Evolutionary conservation across 768 basidiomycete genomes (phyloP), one percentile per base, ranked within the genome.

Genomic region (Serendipita sp.): DNA sequence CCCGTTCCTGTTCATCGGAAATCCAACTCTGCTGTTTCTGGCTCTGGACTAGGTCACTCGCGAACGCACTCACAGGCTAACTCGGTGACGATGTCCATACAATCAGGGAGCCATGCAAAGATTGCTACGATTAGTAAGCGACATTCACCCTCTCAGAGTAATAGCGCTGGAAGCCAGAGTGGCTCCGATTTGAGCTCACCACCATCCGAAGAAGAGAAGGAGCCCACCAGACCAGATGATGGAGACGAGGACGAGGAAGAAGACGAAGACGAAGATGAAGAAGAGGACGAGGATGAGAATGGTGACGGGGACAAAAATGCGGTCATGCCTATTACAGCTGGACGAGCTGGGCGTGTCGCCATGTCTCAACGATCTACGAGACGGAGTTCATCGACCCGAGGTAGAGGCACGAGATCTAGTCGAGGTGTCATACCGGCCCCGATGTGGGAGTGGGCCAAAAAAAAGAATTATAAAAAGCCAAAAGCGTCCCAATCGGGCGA

Each of bases 371-470:
- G 48, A 8, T 23, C 55, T 8, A 71, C 27, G 67, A 70, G 64
- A 69, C 71, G 62, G 69, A 72, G 29, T 70, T 69, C 3, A 71
- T 69, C 10, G 55, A 65, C 16, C 66, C 64, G 23, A 44, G 69
- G 15, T 62, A 36, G 60, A 31, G 63, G 36, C 13, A 37, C 67
- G 13, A 66, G 65, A 71, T 67, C 62, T 75, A 74, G 13, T 73
- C 78, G 66, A 79, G 85, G 84, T 64, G 77, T 88, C 66, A 83
- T 88, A 0, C 87, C 88, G 33, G 83, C 83, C 40, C 82, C 82
- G 63, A 91, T 90, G 87, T 91, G 88, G 89, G 87, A 81, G 29
- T 91, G 89, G 88, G 87, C 83, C 13, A 79, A 79, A 68, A 83
- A 82, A 71, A 77, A 65, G 81, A 79, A 60, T 80, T 81, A 62